Conservation (phyloP, 768 basidiomycete genomes). For the Favolaschia claudopus region DNA sequence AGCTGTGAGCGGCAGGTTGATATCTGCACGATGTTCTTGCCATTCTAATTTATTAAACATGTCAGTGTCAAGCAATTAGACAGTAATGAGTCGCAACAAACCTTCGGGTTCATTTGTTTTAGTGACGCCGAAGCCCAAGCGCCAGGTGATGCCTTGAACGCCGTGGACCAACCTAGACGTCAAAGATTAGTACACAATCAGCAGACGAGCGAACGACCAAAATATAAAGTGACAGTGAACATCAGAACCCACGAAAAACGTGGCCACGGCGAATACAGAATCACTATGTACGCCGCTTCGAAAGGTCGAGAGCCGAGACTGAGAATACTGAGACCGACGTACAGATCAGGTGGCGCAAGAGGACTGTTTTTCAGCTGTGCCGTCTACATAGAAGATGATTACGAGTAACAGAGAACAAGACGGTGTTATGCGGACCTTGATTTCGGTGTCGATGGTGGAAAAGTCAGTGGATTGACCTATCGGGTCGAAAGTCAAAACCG, state of each 20-base stretch:
- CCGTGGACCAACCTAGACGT: conserved; percentile 19
- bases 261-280: too few relatives aligned
- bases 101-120: conserved; percentile 62
- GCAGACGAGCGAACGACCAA: neutral
- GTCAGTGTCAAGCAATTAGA: neutral
- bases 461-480: conserved; percentile 62
- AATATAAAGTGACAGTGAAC: conserved; percentile 7
- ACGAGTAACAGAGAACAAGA: neutral
- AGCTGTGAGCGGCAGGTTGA: conserved; percentile 57
- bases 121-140: conserved; percentile 63
- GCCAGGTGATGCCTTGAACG: conserved; percentile 61
- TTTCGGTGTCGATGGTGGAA: conserved; percentile 64
- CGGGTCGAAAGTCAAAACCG: neutral
- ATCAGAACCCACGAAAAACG: conserved; percentile 12
- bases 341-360: conserved; percentile 69
- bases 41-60: conserved; percentile 48
- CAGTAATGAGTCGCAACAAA: conserved; percentile 24
- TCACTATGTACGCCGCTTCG: too few relatives aligned
- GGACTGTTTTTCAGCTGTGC: conserved; percentile 59
- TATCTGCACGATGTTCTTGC: conserved; percentile 61
- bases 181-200: neutral
- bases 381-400: conserved; percentile 41
- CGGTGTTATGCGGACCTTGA: conserved; percentile 48
- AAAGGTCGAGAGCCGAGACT: too few relatives aligned
- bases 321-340: conserved; percentile 36